These are phyloP conservation scores for Rhizopogon vulgaris DNA, from an alignment of 768 basidiomycete species.

Conservation along the genomic window DNA sequence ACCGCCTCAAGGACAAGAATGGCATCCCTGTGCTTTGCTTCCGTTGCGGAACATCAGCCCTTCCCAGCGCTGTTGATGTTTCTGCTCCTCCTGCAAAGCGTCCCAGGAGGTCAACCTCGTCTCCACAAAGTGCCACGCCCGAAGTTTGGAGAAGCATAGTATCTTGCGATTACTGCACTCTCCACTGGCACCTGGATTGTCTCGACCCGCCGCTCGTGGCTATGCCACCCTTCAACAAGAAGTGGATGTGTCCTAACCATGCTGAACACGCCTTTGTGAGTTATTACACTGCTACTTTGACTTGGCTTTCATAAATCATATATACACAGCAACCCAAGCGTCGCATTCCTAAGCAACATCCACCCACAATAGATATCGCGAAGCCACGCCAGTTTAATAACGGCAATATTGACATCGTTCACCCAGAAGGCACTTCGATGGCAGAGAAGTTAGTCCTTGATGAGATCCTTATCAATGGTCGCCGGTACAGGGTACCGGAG, in stretches of 20 bases:
- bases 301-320: not conserved
- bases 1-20: slow-evolving; percentile 80
- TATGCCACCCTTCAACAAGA: slow-evolving; percentile 83
- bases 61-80: slow-evolving; percentile 49
- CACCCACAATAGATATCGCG: slow-evolving; percentile 67
- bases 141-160: slow-evolving; percentile 73
- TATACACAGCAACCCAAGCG: slow-evolving; percentile 62
- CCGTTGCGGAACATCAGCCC: slow-evolving; percentile 77
- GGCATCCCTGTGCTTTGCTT: slow-evolving; percentile 85
- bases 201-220: slow-evolving; percentile 82
- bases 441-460: slow-evolving; percentile 56
- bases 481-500: slow-evolving; percentile 91
- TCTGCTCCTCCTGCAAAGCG: slow-evolving; percentile 50
- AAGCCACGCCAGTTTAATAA: slow-evolving; percentile 76
- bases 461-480: slow-evolving; percentile 82
- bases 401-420: slow-evolving; percentile 85
- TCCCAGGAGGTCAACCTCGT: slow-evolving; percentile 41
- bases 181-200: slow-evolving; percentile 98
- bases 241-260: slow-evolving; percentile 99
- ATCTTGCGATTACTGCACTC: slow-evolving; percentile 90
- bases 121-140: slow-evolving; percentile 31
- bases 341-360: slow-evolving; percentile 69
- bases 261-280: slow-evolving; percentile 81
- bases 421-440: slow-evolving; percentile 48
- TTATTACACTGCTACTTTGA: slow-evolving; percentile 7